Evolutionary conservation across 306 rosid genomes (phyloP).

Genomic region (Neltuma alba): DNA sequence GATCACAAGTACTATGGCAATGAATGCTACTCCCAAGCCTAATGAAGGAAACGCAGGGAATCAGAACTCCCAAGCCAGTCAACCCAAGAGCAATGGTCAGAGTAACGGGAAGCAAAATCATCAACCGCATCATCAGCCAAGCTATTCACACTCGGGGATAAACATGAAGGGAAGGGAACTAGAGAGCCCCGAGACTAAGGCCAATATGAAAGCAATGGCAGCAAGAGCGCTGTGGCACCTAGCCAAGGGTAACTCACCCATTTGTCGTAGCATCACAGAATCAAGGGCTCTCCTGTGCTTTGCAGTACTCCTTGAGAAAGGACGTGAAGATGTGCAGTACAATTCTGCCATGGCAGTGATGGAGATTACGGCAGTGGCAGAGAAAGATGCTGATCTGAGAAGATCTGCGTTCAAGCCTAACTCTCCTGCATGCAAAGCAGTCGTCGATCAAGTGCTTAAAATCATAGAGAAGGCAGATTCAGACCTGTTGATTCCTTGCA

Average conservation of each 20-base stretch:
- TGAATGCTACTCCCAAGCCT: slow-evolving; percentile 45
- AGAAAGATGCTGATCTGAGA: slow-evolving; percentile 82
- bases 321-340: slow-evolving; percentile 65
- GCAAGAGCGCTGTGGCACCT: slow-evolving; percentile 82
- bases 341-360: slow-evolving; percentile 93
- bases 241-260: slow-evolving; percentile 68
- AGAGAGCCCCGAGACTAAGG: slow-evolving; percentile 75
- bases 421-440: slow-evolving; percentile 93
- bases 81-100: slow-evolving; percentile 29
- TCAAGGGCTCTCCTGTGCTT: slow-evolving; percentile 89
- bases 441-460: slow-evolving; percentile 75
- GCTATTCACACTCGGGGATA: slow-evolving; percentile 54
- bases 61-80: slow-evolving; percentile 22
- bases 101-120: slow-evolving; percentile 50
- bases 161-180: slow-evolving; percentile 70
- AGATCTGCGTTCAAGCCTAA: slow-evolving; percentile 90
- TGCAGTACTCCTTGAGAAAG: slow-evolving; percentile 84
- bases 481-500: slow-evolving; percentile 74
- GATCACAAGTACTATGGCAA: slow-evolving; percentile 62
- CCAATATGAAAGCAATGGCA: slow-evolving; percentile 86
- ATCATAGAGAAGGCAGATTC: slow-evolving; percentile 74
- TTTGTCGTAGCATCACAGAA: slow-evolving; percentile 86
- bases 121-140: slow-evolving; percentile 47
- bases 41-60: slow-evolving; percentile 31
- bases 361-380: slow-evolving; percentile 91